Conservation (phyloP, 768 basidiomycete genomes). For the Rhodotorula toruloides region DNA sequence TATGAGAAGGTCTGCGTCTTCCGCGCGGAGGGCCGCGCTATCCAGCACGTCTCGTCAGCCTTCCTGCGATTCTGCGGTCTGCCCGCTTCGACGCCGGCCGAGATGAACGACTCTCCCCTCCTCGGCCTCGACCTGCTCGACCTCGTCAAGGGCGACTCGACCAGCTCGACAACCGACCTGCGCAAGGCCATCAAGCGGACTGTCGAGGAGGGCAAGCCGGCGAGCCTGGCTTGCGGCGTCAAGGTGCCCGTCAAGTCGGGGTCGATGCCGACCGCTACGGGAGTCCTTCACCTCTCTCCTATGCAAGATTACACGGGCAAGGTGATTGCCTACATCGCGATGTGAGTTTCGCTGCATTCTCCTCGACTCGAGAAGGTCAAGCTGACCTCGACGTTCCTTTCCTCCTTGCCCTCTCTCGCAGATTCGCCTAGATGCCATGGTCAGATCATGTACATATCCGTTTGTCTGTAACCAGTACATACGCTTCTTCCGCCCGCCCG, state of each 20-base stretch:
- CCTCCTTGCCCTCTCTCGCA: neutral
- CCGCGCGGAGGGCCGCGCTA: constrained; percentile 3
- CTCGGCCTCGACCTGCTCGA: constrained; percentile 16
- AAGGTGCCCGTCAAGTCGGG: constrained; percentile 7
- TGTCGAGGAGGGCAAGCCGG: neutral
- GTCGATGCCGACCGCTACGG: constrained; percentile 2
- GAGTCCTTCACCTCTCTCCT: constrained; percentile 24
- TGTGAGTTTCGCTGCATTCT: constrained; percentile 3
- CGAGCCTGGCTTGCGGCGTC: constrained; percentile 17
- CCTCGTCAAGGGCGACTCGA: too few species aligned
- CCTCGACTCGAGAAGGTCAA: too few species aligned
- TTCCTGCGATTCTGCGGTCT: constrained; percentile 29
- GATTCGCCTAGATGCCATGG: constrained; percentile 4
- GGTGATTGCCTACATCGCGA: constrained; percentile 17
- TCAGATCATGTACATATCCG: too few species aligned
- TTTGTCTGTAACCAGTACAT: too few species aligned
- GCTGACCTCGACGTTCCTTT: too few species aligned
- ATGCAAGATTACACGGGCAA: constrained; percentile 8
- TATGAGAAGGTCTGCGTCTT: constrained; percentile 14
- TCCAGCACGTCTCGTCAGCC: constrained; percentile 13
- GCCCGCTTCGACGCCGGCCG: constrained; percentile 4
- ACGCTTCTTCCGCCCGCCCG: too few species aligned
- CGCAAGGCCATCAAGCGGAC: constrained; percentile 5
- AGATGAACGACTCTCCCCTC: constrained; percentile 14
- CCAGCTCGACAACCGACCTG: too few species aligned